Percentiles rank a stretch among this genome's conserved stretches.
Evolutionary conservation across 495 filamentous ascomycete genomes (phyloP).

Genomic region (Aspergillus indologenus): DNA sequence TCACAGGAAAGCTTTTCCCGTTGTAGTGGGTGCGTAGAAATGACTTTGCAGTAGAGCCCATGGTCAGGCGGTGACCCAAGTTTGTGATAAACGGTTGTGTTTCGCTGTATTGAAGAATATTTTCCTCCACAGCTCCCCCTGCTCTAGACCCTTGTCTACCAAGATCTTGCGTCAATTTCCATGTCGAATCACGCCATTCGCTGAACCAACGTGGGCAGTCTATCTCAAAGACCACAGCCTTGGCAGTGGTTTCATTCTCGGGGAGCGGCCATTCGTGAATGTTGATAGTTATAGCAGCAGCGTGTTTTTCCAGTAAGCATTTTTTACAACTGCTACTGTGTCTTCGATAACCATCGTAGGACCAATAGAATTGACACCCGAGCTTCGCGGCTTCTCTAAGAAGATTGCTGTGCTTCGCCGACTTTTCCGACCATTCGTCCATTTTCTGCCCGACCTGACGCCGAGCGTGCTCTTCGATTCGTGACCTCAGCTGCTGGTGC

Average conservation of each 20-base stretch:
- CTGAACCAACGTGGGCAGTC: slow-evolving; percentile 38
- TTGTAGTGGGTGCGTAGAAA: slow-evolving; percentile 36
- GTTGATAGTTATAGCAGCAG: slow-evolving; percentile 39
- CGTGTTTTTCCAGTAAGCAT: slow-evolving; percentile 24
- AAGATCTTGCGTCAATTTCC: slow-evolving; percentile 31
- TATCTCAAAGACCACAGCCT: slow-evolving; percentile 56
- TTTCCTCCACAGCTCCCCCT: slow-evolving; percentile 5
- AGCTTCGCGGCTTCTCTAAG: too few species aligned
- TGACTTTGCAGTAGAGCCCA: slow-evolving; percentile 45
- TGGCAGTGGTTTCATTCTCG: slow-evolving; percentile 21
- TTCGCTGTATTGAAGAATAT: slow-evolving; percentile 13
- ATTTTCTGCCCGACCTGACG: too few species aligned
- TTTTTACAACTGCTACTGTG: too few species aligned
- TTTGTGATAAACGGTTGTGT: slow-evolving; percentile 4
- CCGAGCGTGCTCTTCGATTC: too few species aligned
- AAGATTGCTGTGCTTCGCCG: too few species aligned
- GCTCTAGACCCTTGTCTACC: slow-evolving; percentile 27
- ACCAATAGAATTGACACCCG: too few species aligned
- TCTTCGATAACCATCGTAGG: too few species aligned
- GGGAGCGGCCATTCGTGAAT: slow-evolving; percentile 64
- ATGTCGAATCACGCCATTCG: slow-evolving; percentile 53
- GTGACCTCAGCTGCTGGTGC: too few species aligned
- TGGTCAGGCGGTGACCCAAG: slow-evolving; percentile 14
- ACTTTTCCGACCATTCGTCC: too few species aligned
- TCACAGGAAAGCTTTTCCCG: slow-evolving; percentile 21